phyloP scores from a whole-genome alignment of 495 filamentous ascomycete species.

The Penicillium paradoxum region DNA sequence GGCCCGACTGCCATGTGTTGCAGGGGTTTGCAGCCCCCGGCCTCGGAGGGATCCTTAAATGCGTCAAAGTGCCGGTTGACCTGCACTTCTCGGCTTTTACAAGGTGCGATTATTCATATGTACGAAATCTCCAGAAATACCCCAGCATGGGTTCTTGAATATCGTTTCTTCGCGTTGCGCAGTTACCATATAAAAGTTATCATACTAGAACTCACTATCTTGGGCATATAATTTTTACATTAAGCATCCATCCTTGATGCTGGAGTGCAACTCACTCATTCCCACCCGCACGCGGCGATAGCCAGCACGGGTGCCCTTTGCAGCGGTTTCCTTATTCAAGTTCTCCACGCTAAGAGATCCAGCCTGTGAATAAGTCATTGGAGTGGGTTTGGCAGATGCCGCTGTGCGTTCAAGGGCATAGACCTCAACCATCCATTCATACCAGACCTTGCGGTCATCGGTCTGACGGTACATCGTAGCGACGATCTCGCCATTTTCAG shows the following conservation, averaged over 20 bases:
- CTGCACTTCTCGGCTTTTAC: background rate
- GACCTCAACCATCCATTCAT: constrained; percentile 93
- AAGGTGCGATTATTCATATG: background rate
- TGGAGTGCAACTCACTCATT: constrained; percentile 79
- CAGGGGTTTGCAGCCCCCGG: too few relatives aligned
- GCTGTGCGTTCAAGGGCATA: constrained; percentile 49
- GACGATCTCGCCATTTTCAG: constrained; percentile 76
- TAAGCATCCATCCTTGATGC: constrained; percentile 83
- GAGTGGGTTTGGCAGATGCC: constrained; percentile 18
- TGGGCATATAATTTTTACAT: constrained; percentile 52
- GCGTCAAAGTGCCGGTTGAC: too few relatives aligned
- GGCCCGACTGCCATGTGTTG: background rate
- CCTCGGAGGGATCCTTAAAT: too few relatives aligned
- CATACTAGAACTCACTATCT: background rate
- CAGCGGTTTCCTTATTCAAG: constrained; percentile 20
- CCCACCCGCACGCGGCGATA: constrained; percentile 68
- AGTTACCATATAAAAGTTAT: background rate
- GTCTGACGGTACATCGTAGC: constrained; percentile 93
- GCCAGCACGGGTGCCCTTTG: constrained; percentile 40
- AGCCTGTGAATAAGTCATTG: constrained; percentile 33
- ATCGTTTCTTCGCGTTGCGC: background rate
- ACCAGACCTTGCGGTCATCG: constrained; percentile 95
- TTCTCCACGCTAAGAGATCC: constrained; percentile 30
- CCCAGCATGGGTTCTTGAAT: too few relatives aligned
- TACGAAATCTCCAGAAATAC: too few relatives aligned